phyloP scores from a whole-genome alignment of 257 asterid species.

The Datura wrightii region DNA sequence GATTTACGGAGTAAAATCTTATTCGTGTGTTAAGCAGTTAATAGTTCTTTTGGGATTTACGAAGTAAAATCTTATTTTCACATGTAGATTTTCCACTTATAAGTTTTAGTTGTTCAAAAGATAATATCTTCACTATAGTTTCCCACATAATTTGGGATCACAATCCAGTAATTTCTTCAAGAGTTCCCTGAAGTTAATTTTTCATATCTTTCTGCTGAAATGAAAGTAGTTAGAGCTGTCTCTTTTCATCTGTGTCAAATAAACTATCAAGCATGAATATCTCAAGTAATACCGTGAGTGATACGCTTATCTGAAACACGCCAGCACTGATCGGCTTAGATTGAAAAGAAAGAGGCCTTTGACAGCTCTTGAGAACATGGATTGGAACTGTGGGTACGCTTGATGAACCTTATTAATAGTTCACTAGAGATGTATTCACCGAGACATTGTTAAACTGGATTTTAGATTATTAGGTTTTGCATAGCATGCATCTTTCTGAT shows the following conservation, averaged over 20 bases:
- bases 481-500: not conserved
- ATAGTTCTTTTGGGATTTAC: not conserved
- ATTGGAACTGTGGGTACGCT: not conserved
- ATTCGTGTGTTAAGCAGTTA: slow-evolving; percentile 14
- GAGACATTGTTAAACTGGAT: not conserved
- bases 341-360: not conserved
- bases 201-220: not conserved
- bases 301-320: not conserved
- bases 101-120: not conserved
- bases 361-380: not conserved
- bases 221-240: not conserved
- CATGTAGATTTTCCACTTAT: not conserved
- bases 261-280: not conserved
- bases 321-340: not conserved
- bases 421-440: not conserved
- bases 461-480: not conserved
- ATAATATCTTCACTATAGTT: not conserved
- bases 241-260: not conserved
- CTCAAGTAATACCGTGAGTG: not conserved
- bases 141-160: slow-evolving; percentile 3
- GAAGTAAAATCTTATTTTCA: not conserved
- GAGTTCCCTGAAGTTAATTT: slow-evolving; percentile 10
- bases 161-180: not conserved
- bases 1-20: not conserved
- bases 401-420: slow-evolving; percentile 6